Percentiles rank a stretch among this genome's conserved stretches.
Evolutionary conservation across 352 stramenopile species (phyloP).

Genomic region (Peronospora farinosa): DNA sequence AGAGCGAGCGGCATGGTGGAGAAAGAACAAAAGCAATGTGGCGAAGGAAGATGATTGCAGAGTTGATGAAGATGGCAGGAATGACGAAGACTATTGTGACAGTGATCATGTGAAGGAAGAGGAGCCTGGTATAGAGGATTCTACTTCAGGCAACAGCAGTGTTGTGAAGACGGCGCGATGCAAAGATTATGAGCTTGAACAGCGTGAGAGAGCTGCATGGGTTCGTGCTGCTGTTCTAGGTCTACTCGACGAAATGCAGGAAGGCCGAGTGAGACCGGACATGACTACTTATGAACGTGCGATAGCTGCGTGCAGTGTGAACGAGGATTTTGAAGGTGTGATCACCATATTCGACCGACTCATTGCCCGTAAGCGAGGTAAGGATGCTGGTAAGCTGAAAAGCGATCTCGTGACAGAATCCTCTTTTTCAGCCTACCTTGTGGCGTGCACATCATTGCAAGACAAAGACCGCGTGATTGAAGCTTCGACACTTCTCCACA

Average conservation of each 20-base stretch:
- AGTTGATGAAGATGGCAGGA: not conserved
- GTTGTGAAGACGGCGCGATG: not conserved
- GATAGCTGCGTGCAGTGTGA: slow-evolving; percentile 36
- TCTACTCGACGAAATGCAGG: slow-evolving; percentile 36
- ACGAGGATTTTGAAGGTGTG: slow-evolving; percentile 36
- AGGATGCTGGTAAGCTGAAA: slow-evolving; percentile 15
- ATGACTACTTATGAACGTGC: slow-evolving; percentile 29
- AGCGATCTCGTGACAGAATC: slow-evolving; percentile 29
- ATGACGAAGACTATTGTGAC: slow-evolving; percentile 5
- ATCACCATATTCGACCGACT: slow-evolving; percentile 34
- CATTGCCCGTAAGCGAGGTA: slow-evolving; percentile 10
- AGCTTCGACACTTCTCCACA: slow-evolving; percentile 28
- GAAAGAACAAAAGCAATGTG: slow-evolving; percentile 14
- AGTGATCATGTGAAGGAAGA: slow-evolving; percentile 1
- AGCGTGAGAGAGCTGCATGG: slow-evolving; percentile 21
- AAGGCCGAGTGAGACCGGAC: slow-evolving; percentile 27
- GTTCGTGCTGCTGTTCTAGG: slow-evolving; percentile 20
- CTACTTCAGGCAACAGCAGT: not conserved
- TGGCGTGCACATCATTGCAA: slow-evolving; percentile 25
- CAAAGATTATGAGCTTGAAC: slow-evolving; percentile 9
- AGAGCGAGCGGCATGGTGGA: slow-evolving; percentile 17
- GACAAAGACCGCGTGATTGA: slow-evolving; percentile 34
- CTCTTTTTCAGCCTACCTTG: slow-evolving; percentile 39
- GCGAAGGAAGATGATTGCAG: slow-evolving; percentile 17
- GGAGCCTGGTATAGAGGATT: not conserved